phyloP scores from a whole-genome alignment of 2,329 filamentous ascomycete species.

The Fusarium nurragi region DNA sequence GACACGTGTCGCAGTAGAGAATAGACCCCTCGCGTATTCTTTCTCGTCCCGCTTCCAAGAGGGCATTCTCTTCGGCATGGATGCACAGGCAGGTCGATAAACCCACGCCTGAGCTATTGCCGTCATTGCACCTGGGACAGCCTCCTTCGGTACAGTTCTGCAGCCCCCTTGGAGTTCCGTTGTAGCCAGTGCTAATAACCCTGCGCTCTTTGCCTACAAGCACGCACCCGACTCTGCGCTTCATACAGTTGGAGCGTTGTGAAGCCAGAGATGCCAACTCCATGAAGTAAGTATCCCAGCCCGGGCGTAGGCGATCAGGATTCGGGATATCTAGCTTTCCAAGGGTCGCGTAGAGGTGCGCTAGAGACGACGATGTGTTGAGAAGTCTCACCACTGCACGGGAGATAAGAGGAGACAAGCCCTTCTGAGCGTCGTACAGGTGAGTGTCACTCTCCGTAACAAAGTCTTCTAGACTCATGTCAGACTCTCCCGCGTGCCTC shows the following conservation, averaged over 20 bases:
- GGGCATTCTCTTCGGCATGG: constrained; percentile 97
- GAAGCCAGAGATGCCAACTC: constrained; percentile 90
- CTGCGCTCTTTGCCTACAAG: constrained; percentile 81
- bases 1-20: constrained; percentile 95
- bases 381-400: constrained; percentile 85
- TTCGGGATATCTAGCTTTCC: constrained; percentile 79
- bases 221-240: constrained; percentile 93
- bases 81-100: constrained; percentile 92
- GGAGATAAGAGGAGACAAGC: constrained; percentile 80
- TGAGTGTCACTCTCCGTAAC: constrained; percentile 72
- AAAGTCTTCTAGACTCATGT: constrained; percentile 64
- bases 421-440: constrained; percentile 73
- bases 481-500: constrained; percentile 31
- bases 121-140: constrained; percentile 86
- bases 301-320: constrained; percentile 81
- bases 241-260: constrained; percentile 96
- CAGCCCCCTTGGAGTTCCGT: constrained; percentile 91
- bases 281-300: constrained; percentile 99
- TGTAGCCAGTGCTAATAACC: constrained; percentile 96
- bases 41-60: constrained; percentile 93
- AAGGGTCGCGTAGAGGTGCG: constrained; percentile 77
- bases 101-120: constrained; percentile 72
- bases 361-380: constrained; percentile 79
- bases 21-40: constrained; percentile 83
- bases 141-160: constrained; percentile 93